Percentiles rank a stretch among this genome's conserved stretches.
These are phyloP conservation scores for Echinochloa phyllopogon DNA, from an alignment of 176 grass and related monocot species.

Conservation along the genomic window DNA sequence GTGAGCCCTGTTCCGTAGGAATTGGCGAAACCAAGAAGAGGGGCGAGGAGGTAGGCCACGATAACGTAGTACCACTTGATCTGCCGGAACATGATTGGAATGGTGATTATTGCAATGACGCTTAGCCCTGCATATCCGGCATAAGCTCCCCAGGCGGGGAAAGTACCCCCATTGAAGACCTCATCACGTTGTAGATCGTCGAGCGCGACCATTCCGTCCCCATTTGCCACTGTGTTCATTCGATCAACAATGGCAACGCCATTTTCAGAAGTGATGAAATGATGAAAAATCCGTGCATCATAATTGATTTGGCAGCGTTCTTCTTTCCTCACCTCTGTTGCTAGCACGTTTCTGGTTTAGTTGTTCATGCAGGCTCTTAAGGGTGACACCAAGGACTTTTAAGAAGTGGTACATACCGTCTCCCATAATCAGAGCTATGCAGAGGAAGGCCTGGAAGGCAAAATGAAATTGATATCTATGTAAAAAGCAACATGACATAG, in stretches of 20 bases:
- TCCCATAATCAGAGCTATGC: constrained; percentile 83
- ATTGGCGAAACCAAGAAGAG: constrained; percentile 77
- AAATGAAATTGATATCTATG: not conserved
- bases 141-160: constrained; percentile 73
- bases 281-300: not conserved
- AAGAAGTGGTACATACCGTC: constrained; percentile 83
- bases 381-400: constrained; percentile 62
- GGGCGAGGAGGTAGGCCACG: constrained; percentile 71
- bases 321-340: constrained; percentile 56
- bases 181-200: constrained; percentile 65
- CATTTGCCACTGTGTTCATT: constrained; percentile 51
- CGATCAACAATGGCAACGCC: not conserved
- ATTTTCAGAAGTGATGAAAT: not conserved
- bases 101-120: constrained; percentile 42
- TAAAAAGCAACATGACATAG: too few species aligned
- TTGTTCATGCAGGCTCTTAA: constrained; percentile 47
- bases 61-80: constrained; percentile 92
- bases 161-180: constrained; percentile 56
- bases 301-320: not conserved
- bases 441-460: constrained; percentile 65
- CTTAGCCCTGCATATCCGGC: constrained; percentile 50
- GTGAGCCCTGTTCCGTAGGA: constrained; percentile 85
- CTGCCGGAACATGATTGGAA: constrained; percentile 71
- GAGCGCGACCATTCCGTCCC: constrained; percentile 14
- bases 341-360: constrained; percentile 48